These are phyloP conservation scores for Saccharomycopsis schoenii DNA, from an alignment of 805 yeast species.

Conservation along the genomic window DNA sequence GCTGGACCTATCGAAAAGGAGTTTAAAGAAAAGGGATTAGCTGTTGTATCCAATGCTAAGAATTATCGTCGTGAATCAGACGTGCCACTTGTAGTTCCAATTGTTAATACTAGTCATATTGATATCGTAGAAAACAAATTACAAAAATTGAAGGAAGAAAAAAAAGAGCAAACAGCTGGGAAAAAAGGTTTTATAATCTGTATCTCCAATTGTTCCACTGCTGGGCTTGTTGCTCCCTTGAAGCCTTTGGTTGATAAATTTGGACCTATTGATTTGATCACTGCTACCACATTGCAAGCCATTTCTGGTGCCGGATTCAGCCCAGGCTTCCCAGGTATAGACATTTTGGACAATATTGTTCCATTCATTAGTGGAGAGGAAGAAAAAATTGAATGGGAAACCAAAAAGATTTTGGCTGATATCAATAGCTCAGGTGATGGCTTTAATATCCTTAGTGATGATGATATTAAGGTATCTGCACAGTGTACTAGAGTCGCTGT, in stretches of 20 bases:
- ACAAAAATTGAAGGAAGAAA: constrained; percentile 36
- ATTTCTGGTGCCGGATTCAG: constrained; percentile 98
- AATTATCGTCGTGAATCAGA: constrained; percentile 81
- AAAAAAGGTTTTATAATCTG: constrained; percentile 83
- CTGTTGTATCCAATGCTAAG: constrained; percentile 89
- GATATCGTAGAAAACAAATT: constrained; percentile 56
- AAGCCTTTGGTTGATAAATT: constrained; percentile 84
- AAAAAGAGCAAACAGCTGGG: constrained; percentile 27
- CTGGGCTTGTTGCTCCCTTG: constrained; percentile 93
- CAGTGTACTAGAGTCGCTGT: constrained; percentile 97
- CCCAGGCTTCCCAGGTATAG: constrained; percentile 96
- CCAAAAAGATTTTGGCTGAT: constrained; percentile 81
- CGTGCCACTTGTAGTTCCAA: constrained; percentile 93
- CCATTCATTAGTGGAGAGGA: constrained; percentile 96
- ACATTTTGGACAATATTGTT: constrained; percentile 85
- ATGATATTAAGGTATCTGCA: constrained; percentile 80
- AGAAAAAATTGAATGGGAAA: constrained; percentile 98
- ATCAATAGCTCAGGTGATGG: constrained; percentile 42
- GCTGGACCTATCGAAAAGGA: constrained; percentile 91
- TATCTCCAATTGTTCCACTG: constrained; percentile 97
- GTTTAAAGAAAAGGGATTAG: constrained; percentile 71
- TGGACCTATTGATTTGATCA: constrained; percentile 82
- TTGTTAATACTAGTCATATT: constrained; percentile 87
- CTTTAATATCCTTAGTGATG: constrained; percentile 49
- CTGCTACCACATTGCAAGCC: constrained; percentile 92